These are phyloP conservation scores for Apocynum venetum DNA, from an alignment of 257 asterid genomes.

Conservation along the genomic window DNA sequence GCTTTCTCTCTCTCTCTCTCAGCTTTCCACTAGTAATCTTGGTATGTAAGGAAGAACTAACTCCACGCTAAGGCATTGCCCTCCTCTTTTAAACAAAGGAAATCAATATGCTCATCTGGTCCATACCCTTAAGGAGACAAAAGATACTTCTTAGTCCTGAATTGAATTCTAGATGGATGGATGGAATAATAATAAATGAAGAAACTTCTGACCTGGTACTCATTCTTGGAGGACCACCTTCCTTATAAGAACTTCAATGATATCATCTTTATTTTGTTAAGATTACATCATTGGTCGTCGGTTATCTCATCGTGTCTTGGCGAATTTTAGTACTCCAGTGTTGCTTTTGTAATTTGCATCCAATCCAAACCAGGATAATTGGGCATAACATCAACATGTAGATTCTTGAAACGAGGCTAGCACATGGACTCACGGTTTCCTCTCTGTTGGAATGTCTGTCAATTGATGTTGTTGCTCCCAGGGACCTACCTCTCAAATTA, in stretches of 20 bases:
- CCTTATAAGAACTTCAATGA: background rate
- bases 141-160: too few relatives aligned
- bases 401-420: background rate
- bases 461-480: background rate
- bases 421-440: conserved; percentile 20
- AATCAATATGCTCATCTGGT: conserved; percentile 21
- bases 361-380: conserved; percentile 2
- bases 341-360: background rate
- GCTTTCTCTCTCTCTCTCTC: background rate
- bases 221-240: conserved; percentile 11
- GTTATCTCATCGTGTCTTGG: background rate
- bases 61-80: conserved; percentile 36
- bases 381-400: background rate
- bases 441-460: conserved; percentile 16
- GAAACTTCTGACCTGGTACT: conserved; percentile 26
- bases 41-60: conserved; percentile 35
- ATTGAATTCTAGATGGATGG: too few relatives aligned
- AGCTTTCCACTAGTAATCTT: conserved; percentile 10
- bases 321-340: background rate
- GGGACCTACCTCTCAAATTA: background rate
- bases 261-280: background rate
- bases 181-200: background rate
- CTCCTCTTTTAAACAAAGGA: conserved; percentile 26
- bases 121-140: conserved; percentile 18
- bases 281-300: background rate